Conservation (phyloP, 2,329 filamentous ascomycete species). For the Grosmannia serpens region DNA sequence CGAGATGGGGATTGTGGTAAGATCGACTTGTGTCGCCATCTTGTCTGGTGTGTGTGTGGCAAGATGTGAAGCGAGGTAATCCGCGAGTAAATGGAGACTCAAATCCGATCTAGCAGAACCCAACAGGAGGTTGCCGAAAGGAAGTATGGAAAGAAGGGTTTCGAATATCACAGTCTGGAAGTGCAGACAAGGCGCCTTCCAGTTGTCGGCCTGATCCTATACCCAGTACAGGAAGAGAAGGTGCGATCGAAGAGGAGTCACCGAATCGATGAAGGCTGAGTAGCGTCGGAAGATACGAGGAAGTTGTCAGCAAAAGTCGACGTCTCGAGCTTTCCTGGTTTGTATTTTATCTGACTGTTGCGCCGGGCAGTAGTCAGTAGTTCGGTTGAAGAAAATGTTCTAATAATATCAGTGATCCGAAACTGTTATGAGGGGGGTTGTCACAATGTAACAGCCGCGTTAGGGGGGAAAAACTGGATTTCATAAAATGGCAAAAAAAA, state of each 20-base stretch:
- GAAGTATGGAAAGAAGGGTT: neutral
- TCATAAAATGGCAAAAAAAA: neutral
- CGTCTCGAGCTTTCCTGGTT: neutral
- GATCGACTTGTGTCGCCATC: conserved; percentile 49
- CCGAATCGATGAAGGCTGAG: neutral
- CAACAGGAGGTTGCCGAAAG: neutral
- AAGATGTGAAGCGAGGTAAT: neutral
- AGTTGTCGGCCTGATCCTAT: conserved; percentile 1
- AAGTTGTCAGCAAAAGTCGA: neutral
- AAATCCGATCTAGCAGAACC: neutral
- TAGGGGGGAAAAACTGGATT: neutral
- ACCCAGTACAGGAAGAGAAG: conserved; percentile 8
- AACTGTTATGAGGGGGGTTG: neutral
- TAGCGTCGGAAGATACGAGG: neutral
- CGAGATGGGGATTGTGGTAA: conserved; percentile 57
- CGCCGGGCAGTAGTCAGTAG: conserved; percentile 6
- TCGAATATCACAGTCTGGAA: neutral
- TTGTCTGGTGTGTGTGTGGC: neutral
- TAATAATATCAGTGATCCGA: neutral
- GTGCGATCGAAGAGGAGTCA: neutral
- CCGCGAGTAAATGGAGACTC: neutral
- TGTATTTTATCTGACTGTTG: neutral
- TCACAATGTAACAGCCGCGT: neutral
- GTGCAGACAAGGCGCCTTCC: neutral
- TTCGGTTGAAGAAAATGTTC: neutral